These are phyloP conservation scores for Phoma sp. DNA, from an alignment of 2,329 filamentous ascomycete species.

Conservation along the genomic window DNA sequence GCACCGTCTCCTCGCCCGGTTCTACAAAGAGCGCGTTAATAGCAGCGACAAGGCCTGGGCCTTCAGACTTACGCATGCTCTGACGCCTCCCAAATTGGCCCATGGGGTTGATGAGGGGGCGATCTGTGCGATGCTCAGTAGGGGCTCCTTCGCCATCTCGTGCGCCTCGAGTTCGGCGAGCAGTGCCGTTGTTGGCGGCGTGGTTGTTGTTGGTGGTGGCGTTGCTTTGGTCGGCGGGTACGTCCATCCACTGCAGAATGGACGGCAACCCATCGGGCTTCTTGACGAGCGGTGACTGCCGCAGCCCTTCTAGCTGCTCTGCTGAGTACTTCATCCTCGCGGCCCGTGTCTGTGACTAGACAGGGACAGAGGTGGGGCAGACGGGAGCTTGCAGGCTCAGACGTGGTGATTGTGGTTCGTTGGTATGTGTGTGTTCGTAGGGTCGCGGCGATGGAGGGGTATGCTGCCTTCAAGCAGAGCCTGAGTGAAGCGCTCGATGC, in stretches of 20 bases:
- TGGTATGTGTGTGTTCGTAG: conserved; percentile 5
- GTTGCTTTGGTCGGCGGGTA: conserved; percentile 38
- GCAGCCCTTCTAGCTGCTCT: conserved; percentile 76
- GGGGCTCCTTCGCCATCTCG: conserved; percentile 37
- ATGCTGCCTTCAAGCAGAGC: conserved; percentile 26
- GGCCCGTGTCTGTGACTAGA: conserved; percentile 14
- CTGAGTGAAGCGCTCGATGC: conserved; percentile 23
- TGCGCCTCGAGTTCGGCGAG: conserved; percentile 32
- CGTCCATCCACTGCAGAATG: conserved; percentile 97
- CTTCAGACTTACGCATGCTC: conserved; percentile 56
- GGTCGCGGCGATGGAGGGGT: conserved; percentile 15
- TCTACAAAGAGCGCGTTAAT: conserved; percentile 55
- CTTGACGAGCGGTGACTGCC: conserved; percentile 80
- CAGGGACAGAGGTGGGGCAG: conserved; percentile 25
- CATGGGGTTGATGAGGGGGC: conserved; percentile 45
- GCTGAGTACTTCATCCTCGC: conserved; percentile 65
- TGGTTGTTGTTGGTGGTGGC: conserved; percentile 33
- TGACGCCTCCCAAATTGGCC: conserved; percentile 43
- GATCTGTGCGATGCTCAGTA: conserved; percentile 39
- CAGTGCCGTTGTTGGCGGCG: conserved; percentile 28
- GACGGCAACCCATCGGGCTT: conserved; percentile 82
- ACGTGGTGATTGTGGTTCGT: conserved; percentile 1
- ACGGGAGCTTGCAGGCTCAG: conserved; percentile 10
- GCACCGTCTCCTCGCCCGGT: conserved; percentile 76
- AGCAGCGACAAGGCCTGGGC: conserved; percentile 47